A percentile compares a stretch with the other conserved stretches of the same genome.
phyloP scores from a whole-genome alignment of 768 basidiomycete genomes.

The Suillus weaverae region DNA sequence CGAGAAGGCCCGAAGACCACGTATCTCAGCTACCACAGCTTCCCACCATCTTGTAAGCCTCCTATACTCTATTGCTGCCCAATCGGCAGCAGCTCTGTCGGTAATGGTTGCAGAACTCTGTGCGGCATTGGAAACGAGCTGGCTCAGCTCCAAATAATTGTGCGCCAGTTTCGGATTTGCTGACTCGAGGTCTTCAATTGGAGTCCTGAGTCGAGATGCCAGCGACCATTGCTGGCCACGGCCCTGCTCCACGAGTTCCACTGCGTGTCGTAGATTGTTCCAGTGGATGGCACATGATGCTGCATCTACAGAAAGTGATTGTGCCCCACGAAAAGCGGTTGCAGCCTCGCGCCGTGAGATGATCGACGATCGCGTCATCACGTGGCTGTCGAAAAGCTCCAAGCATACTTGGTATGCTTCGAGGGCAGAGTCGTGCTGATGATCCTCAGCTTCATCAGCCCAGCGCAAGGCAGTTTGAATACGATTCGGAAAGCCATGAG shows the following conservation, averaged over 20 bases:
- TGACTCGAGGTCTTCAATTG: not conserved
- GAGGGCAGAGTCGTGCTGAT: too few species aligned
- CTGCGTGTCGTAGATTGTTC: too few species aligned
- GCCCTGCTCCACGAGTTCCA: not conserved
- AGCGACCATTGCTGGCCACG: not conserved
- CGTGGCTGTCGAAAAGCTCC: too few species aligned
- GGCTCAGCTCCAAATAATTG: not conserved
- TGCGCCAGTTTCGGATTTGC: not conserved
- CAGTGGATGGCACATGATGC: too few species aligned
- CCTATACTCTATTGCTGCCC: not conserved
- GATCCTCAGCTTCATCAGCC: too few species aligned
- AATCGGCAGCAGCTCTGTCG: not conserved
- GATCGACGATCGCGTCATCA: too few species aligned
- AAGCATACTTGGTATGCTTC: too few species aligned
- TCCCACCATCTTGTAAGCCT: not conserved
- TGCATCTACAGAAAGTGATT: too few species aligned
- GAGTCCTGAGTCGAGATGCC: not conserved
- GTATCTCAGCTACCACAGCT: not conserved
- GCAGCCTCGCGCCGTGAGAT: too few species aligned
- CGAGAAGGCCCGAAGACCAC: not conserved
- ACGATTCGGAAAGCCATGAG: too few species aligned
- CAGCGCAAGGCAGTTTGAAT: too few species aligned
- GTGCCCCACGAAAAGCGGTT: rapidly evolving
- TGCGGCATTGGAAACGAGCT: not conserved
- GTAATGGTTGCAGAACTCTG: not conserved